Conservation (phyloP, 1,139 yeast genomes). For the Zygosaccharomyces pseudobailii region DNA sequence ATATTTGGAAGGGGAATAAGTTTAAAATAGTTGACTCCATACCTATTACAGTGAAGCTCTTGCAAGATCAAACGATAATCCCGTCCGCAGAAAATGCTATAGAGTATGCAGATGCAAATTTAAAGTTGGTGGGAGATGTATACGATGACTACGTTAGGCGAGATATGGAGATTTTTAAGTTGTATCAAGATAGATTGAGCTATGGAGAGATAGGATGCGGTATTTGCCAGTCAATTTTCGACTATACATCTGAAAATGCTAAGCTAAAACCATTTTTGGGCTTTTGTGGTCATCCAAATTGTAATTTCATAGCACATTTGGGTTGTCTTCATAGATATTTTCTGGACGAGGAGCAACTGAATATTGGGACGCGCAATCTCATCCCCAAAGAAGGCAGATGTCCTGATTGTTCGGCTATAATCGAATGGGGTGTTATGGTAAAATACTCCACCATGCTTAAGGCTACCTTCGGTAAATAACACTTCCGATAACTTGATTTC, state of each 20-base stretch:
- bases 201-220: slow-evolving; percentile 31
- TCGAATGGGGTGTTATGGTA: slow-evolving; percentile 43
- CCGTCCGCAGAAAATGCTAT: slow-evolving; percentile 16
- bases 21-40: slow-evolving; percentile 14
- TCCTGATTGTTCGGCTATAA: slow-evolving; percentile 35
- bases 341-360: slow-evolving; percentile 19
- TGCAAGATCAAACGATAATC: slow-evolving; percentile 12
- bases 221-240: slow-evolving; percentile 33
- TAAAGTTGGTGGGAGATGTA: slow-evolving; percentile 21
- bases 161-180: slow-evolving; percentile 19
- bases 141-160: slow-evolving; percentile 16
- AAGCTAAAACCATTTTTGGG: slow-evolving; percentile 33
- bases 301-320: slow-evolving; percentile 41
- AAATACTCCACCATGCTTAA: slow-evolving; percentile 37
- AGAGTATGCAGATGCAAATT: slow-evolving; percentile 22
- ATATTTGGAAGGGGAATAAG: slow-evolving; percentile 30
- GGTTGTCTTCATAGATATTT: slow-evolving; percentile 39
- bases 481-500: neutral
- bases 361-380: slow-evolving; percentile 18
- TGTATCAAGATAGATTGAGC: slow-evolving; percentile 26
- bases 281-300: slow-evolving; percentile 38
- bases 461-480: slow-evolving; percentile 1
- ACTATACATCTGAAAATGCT: slow-evolving; percentile 34
- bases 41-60: slow-evolving; percentile 2
- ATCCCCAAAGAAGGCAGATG: slow-evolving; percentile 44